Base-by-base conservation (phyloP, 2,329 filamentous ascomycete species). In the Colletotrichum lindemuthianum region DNA sequence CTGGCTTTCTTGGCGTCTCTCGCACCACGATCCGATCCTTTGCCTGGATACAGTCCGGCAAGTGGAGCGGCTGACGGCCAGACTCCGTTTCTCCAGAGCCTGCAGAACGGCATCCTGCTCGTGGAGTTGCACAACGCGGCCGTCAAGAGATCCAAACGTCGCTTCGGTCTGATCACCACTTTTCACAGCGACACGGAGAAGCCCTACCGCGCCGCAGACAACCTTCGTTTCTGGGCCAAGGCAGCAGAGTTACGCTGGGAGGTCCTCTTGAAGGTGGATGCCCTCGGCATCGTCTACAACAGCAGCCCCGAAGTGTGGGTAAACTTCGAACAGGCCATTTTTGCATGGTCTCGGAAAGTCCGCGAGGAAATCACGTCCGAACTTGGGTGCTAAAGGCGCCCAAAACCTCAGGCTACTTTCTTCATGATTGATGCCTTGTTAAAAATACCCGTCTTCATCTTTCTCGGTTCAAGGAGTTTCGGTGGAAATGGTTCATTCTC, bases 191-290 rank as follows among this genome's bases (percentile, higher is more conserved):
- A 99, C 76, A 95, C 96, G 9, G 90, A 88, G 65, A 98, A 98
- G 78, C 96, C 96, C 0, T 99, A 99, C 76, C 90, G 96, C 52
- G 90, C 90, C 67, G 93, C 94, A 3, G 96, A 99, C 71, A 99
- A 99, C 75, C 84, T 99, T 67, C 88, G 93, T 44, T 99, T 91
- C 82, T 99, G 96, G 95, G 87, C 92, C 78, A 99, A 99, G 81
- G 96, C 95, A 1, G 93, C 94, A 8, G 94, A 99, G 79, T 83
- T 98, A 63, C 88, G 96, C 59, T 99, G 95, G 90, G 96, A 98
- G 78, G 87, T 94, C 43, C 86, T 91, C 70, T 82, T 98, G 55
- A 87, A 90, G 68, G 84, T 97, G 58, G 93, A 97, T 72, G 92
- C 95, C 24, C 90, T 96, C 77, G 93, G 90, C 34, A 86, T 97